These are phyloP conservation scores for Fagopyrum homotropicum DNA, from an alignment of 148 eudicot genomes.

Conservation along the genomic window DNA sequence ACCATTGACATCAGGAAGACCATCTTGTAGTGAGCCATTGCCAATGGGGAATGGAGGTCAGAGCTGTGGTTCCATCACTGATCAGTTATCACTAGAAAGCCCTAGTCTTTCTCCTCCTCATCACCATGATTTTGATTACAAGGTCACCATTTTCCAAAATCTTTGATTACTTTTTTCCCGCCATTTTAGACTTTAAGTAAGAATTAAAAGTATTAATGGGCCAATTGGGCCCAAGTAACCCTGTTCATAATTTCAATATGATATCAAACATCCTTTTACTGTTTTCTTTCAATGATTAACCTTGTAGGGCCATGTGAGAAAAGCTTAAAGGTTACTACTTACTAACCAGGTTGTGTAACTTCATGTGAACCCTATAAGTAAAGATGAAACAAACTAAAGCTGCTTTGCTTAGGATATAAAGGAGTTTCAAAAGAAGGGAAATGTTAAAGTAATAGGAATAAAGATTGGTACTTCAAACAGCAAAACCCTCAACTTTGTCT, in stretches of 20 bases:
- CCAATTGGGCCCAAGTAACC: background rate
- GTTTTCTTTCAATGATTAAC: background rate
- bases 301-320: conserved; percentile 3
- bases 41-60: conserved; percentile 25
- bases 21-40: conserved; percentile 45
- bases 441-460: background rate
- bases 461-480: background rate
- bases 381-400: background rate
- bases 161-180: background rate
- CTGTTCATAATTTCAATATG: background rate
- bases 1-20: conserved; percentile 52
- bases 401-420: conserved; percentile 4
- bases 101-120: conserved; percentile 13
- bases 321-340: background rate
- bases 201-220: background rate
- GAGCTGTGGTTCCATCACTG: conserved; percentile 17
- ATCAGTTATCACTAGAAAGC: conserved; percentile 12
- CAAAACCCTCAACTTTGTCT: conserved; percentile 9
- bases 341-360: background rate
- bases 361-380: conserved; percentile 8
- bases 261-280: too few relatives aligned
- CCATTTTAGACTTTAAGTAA: conserved; percentile 5
- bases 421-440: conserved; percentile 9
- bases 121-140: conserved; percentile 14
- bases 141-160: background rate